These are phyloP conservation scores for Trametes meyenii DNA, from an alignment of 768 basidiomycete genomes.

Conservation along the genomic window DNA sequence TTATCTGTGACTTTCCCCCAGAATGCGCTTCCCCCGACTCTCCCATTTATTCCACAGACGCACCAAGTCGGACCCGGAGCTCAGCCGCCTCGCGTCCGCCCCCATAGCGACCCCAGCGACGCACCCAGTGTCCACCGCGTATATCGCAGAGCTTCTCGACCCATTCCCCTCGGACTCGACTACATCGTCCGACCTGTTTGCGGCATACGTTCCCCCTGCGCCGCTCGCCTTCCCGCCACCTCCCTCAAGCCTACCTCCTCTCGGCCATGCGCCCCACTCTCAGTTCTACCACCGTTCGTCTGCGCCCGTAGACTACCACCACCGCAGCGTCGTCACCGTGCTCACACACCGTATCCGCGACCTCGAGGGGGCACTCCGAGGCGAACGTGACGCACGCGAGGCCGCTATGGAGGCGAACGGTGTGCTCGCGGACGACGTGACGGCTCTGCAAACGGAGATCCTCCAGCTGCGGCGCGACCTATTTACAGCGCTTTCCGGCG, in stretches of 20 bases:
- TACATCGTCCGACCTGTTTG: slow-evolving; percentile 6
- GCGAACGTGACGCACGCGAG: slow-evolving; percentile 15
- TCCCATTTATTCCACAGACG: slow-evolving; percentile 30
- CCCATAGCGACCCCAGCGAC: slow-evolving; percentile 13
- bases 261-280: background rate
- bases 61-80: slow-evolving; percentile 28
- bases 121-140: slow-evolving; percentile 23
- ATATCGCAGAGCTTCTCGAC: slow-evolving; percentile 3
- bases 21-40: slow-evolving; percentile 32
- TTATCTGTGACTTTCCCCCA: background rate
- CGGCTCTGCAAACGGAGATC: slow-evolving; percentile 14
- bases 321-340: slow-evolving; percentile 2
- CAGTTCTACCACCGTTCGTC: background rate
- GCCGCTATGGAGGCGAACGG: slow-evolving; percentile 9
- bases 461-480: slow-evolving; percentile 16
- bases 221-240: slow-evolving; percentile 1
- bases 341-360: slow-evolving; percentile 23
- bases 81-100: slow-evolving; percentile 20
- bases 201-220: slow-evolving; percentile 9
- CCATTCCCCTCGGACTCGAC: background rate
- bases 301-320: background rate
- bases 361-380: slow-evolving; percentile 18
- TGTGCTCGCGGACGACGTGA: slow-evolving; percentile 3
- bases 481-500: slow-evolving; percentile 4
- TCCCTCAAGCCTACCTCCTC: background rate